phyloP scores from a whole-genome alignment of 768 basidiomycete genomes.

The Mycena albidolilacea region DNA sequence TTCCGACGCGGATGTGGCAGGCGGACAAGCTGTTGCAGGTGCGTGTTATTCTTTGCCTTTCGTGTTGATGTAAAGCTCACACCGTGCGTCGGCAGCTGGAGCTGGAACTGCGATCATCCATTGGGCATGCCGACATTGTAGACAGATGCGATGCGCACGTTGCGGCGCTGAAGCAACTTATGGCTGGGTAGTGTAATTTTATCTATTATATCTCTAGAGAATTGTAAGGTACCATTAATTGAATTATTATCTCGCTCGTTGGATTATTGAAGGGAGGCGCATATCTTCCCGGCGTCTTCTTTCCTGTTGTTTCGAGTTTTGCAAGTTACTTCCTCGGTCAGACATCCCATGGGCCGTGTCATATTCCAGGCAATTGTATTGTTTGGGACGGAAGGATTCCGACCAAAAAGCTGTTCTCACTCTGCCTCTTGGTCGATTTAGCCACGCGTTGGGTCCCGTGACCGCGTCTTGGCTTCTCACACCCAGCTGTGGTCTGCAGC shows the following conservation, averaged over 20 bases:
- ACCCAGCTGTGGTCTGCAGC: too few species aligned
- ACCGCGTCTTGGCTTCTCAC: too few species aligned
- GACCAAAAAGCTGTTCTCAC: too few species aligned
- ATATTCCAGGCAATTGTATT: too few species aligned
- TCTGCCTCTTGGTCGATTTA: too few species aligned
- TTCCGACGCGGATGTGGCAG: slow-evolving; percentile 95
- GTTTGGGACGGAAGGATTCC: too few species aligned
- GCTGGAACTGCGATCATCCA: slow-evolving; percentile 60
- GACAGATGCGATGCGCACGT: slow-evolving; percentile 63
- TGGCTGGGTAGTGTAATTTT: slow-evolving; percentile 30
- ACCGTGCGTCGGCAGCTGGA: slow-evolving; percentile 49
- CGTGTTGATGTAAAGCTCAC: background rate
- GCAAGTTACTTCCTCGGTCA: too few species aligned
- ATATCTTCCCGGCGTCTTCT: too few species aligned
- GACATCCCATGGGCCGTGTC: too few species aligned
- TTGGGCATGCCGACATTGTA: slow-evolving; percentile 63
- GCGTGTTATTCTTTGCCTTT: slow-evolving; percentile 39
- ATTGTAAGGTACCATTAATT: slow-evolving; percentile 10
- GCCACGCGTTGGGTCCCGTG: too few species aligned
- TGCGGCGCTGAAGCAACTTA: slow-evolving; percentile 49
- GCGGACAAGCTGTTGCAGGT: slow-evolving; percentile 93
- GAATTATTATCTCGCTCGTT: background rate
- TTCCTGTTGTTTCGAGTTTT: too few species aligned
- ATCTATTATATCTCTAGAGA: slow-evolving; percentile 21
- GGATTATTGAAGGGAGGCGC: background rate